These are phyloP conservation scores for Cyberlindnera bimundalis DNA, from an alignment of 805 yeast genomes.

Conservation along the genomic window DNA sequence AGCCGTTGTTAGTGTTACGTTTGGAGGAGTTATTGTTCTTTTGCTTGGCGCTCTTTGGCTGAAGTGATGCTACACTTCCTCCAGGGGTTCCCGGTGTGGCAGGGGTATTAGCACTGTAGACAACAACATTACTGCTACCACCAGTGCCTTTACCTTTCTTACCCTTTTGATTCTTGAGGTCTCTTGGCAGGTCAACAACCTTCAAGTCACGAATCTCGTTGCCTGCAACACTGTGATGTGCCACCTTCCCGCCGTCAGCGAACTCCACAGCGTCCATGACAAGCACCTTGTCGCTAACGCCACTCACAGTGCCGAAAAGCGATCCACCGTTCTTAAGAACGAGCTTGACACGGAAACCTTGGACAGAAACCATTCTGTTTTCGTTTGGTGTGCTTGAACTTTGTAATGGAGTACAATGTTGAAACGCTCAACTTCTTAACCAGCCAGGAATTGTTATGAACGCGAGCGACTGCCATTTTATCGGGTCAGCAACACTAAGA, in stretches of 20 bases:
- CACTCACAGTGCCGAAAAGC: conserved; percentile 18
- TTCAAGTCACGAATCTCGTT: conserved; percentile 48
- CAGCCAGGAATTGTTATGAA: no score
- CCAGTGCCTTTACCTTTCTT: conserved; percentile 5
- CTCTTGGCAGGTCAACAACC: conserved; percentile 50
- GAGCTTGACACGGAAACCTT: conserved; percentile 13
- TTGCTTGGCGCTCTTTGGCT: conserved; percentile 15
- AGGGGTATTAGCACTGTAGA: conserved; percentile 4
- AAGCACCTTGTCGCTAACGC: conserved; percentile 36
- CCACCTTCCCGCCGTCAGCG: conserved; percentile 32
- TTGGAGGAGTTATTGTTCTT: conserved; percentile 2
- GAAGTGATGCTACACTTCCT: conserved; percentile 1
- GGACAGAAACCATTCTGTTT: conserved; percentile 15
- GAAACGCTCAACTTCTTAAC: no score
- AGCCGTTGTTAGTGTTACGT: conserved; percentile 1
- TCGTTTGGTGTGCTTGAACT: no score
- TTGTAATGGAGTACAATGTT: neutral
- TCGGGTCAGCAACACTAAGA: neutral
- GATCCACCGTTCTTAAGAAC: conserved; percentile 9
- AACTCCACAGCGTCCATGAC: conserved; percentile 42
- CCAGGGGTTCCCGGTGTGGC: conserved; percentile 12
- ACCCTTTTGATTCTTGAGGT: conserved; percentile 23
- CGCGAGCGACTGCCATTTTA: conserved; percentile 2
- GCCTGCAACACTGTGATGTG: conserved; percentile 31
- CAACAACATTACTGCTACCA: conserved; percentile 6